Conservation (phyloP, 768 basidiomycete genomes). For the Suillus lakei region DNA sequence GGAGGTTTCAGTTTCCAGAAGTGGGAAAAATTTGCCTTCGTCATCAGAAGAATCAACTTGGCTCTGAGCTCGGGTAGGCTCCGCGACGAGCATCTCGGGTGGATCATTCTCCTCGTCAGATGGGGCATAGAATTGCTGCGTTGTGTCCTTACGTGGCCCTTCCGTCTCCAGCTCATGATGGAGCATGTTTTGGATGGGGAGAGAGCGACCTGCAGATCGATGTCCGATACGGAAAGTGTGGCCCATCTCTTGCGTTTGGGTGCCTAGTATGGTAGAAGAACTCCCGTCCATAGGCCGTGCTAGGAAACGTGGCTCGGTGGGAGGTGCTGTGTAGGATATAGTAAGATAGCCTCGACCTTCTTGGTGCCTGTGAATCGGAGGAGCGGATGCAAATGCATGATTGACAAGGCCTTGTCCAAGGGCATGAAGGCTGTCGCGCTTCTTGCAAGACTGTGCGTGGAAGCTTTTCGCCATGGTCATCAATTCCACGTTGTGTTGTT, state of each 20-base stretch:
- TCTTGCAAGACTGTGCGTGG: background rate
- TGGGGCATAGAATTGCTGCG: too few species aligned
- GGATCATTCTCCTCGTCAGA: constrained; percentile 1
- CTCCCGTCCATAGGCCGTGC: too few species aligned
- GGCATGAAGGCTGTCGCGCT: background rate
- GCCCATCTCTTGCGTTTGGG: background rate
- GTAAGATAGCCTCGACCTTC: background rate
- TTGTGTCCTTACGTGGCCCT: background rate
- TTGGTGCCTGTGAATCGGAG: background rate
- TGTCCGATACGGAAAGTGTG: background rate
- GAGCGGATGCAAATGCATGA: background rate
- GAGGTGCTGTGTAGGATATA: background rate
- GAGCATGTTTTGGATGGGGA: background rate
- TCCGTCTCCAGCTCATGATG: background rate
- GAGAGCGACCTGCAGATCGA: background rate
- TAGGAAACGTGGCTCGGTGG: background rate
- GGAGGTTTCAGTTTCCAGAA: background rate
- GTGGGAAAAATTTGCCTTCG: background rate
- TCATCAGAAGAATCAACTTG: background rate
- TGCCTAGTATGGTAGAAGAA: background rate
- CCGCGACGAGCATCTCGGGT: background rate
- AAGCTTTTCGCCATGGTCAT: background rate
- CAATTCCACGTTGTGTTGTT: background rate
- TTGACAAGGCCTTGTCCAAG: background rate
- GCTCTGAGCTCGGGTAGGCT: background rate